Conservation (phyloP, 2,329 filamentous ascomycete species). For the Trichoderma koningiopsis region DNA sequence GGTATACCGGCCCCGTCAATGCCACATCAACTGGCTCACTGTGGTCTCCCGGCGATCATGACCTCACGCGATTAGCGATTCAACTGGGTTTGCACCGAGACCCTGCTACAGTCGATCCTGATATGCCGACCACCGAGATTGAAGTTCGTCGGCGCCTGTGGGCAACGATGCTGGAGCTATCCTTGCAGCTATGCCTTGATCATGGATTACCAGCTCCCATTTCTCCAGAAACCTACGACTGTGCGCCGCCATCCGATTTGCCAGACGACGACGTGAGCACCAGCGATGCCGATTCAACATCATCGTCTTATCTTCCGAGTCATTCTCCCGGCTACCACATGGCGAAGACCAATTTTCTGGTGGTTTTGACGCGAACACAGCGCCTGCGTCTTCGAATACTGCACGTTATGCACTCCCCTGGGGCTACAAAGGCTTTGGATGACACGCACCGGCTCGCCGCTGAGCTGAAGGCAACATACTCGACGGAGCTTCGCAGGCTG, state of each 20-base stretch:
- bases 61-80: background rate
- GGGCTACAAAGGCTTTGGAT: background rate
- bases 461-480: background rate
- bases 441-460: background rate
- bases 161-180: constrained; percentile 14
- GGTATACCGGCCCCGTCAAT: background rate
- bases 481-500: background rate
- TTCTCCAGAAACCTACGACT: constrained; percentile 7
- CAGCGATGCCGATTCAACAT: background rate
- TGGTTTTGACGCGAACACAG: background rate
- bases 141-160: background rate
- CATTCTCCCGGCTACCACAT: background rate
- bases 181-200: constrained; percentile 26
- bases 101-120: background rate
- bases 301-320: background rate
- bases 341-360: background rate
- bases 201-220: constrained; percentile 1
- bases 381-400: background rate
- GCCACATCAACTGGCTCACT: background rate
- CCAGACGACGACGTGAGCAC: background rate
- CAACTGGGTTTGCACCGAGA: background rate
- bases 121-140: background rate
- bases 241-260: background rate
- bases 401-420: constrained; percentile 4
- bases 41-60: background rate